Evolutionary conservation across 257 asterid genomes (phyloP).

Genomic region (Solanum chmielewskii): DNA sequence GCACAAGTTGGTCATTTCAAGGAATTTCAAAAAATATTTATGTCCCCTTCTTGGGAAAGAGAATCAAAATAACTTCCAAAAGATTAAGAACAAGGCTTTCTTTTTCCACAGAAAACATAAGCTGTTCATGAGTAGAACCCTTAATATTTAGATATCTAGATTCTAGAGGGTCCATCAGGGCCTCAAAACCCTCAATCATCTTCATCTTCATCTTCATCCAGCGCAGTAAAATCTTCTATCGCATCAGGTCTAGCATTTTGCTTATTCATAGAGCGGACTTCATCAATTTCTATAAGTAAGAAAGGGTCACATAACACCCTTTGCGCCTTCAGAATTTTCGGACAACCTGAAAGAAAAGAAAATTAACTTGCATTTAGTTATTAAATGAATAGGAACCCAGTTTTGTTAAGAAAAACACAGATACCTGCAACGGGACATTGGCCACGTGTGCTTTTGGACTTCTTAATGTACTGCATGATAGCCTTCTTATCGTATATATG

Average conservation of each 20-base stretch:
- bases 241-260: constrained; percentile 24
- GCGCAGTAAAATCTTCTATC: constrained; percentile 75
- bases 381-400: background rate
- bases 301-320: constrained; percentile 69
- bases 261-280: constrained; percentile 44
- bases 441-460: constrained; percentile 22
- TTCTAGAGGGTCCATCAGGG: background rate
- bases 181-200: background rate
- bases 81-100: background rate
- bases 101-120: background rate
- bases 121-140: background rate
- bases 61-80: background rate
- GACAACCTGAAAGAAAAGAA: constrained; percentile 57
- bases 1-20: background rate
- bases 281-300: constrained; percentile 62
- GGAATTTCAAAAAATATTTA: background rate
- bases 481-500: constrained; percentile 67
- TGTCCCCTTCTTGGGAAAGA: background rate
- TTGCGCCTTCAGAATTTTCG: constrained; percentile 29
- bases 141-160: background rate
- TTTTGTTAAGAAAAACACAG: background rate
- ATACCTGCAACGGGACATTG: constrained; percentile 79
- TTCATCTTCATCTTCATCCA: constrained; percentile 31
- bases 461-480: constrained; percentile 43
- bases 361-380: background rate